Percentiles rank a stretch among this genome's conserved stretches.
Evolutionary conservation across 139 green algal species (phyloP).

Genomic region (Monoraphidium neglectum): DNA sequence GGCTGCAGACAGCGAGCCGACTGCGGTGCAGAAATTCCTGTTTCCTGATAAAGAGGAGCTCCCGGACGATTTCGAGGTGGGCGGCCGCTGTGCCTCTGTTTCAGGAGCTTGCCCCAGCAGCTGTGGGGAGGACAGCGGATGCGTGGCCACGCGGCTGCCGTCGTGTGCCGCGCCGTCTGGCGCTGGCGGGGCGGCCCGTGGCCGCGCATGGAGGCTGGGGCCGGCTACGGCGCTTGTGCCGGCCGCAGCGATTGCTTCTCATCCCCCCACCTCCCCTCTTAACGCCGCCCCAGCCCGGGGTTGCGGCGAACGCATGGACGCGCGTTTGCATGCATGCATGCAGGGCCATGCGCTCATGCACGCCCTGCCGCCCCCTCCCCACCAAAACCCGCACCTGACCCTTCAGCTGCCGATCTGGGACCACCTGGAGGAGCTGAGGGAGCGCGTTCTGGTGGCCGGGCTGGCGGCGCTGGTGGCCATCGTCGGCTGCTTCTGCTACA

Average conservation of each 20-base stretch:
- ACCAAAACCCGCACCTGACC: neutral
- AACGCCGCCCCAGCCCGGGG: no score
- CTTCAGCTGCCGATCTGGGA: constrained; percentile 95
- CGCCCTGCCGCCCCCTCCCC: no score
- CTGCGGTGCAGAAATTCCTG: constrained; percentile 74
- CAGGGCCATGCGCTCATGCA: no score
- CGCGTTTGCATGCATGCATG: no score
- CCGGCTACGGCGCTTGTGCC: no score
- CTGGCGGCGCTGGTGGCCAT: constrained; percentile 72
- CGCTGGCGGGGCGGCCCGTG: neutral
- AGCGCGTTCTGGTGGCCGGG: constrained; percentile 77
- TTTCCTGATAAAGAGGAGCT: constrained; percentile 85
- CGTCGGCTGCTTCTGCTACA: constrained; percentile 87
- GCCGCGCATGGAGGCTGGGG: no score
- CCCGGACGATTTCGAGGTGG: constrained; percentile 79
- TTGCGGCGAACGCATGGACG: no score
- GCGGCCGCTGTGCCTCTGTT: neutral
- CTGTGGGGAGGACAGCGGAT: neutral
- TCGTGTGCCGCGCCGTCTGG: neutral
- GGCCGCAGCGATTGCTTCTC: no score
- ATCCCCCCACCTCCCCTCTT: no score
- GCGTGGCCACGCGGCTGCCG: neutral
- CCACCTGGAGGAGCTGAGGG: constrained; percentile 93
- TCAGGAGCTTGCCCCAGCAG: neutral
- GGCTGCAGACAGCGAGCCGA: constrained; percentile 28